Evolutionary conservation across 257 asterid genomes (phyloP).

Genomic region (Prunella vulgaris): DNA sequence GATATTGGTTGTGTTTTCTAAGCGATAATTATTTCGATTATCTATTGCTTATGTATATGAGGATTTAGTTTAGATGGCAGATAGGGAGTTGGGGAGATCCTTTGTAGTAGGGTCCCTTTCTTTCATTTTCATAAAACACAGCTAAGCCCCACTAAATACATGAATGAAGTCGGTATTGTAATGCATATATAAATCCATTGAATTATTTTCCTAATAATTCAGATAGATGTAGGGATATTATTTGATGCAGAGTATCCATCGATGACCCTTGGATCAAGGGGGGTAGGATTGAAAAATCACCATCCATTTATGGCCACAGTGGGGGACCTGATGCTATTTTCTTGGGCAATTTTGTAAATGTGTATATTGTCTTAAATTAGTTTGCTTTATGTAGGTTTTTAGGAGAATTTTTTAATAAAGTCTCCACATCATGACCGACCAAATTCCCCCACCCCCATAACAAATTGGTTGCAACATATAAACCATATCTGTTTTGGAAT

Average conservation of each 20-base stretch:
- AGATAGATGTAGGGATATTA: neutral
- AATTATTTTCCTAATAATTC: neutral
- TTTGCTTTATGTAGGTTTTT: too few relatives aligned
- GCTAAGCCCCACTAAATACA: constrained; percentile 18
- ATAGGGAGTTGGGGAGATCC: constrained; percentile 11
- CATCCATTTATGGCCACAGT: neutral
- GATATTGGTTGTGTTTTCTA: constrained; percentile 62
- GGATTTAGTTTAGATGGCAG: constrained; percentile 21
- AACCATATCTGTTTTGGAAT: too few relatives aligned
- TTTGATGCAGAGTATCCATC: neutral
- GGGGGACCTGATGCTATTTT: neutral
- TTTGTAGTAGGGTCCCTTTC: constrained; percentile 18
- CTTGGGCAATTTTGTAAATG: too few relatives aligned
- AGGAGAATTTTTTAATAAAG: too few relatives aligned
- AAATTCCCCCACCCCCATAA: too few relatives aligned
- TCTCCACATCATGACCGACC: too few relatives aligned
- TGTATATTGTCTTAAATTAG: too few relatives aligned
- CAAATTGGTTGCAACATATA: too few relatives aligned
- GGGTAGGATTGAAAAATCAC: neutral
- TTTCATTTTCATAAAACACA: constrained; percentile 11
- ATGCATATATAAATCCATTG: neutral
- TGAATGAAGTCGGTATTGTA: constrained; percentile 11
- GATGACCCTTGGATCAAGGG: neutral
- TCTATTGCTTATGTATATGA: constrained; percentile 28
- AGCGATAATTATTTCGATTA: constrained; percentile 38